These are phyloP conservation scores for Prototheca cutis DNA, from an alignment of 163 green algal genomes.

Conservation along the genomic window DNA sequence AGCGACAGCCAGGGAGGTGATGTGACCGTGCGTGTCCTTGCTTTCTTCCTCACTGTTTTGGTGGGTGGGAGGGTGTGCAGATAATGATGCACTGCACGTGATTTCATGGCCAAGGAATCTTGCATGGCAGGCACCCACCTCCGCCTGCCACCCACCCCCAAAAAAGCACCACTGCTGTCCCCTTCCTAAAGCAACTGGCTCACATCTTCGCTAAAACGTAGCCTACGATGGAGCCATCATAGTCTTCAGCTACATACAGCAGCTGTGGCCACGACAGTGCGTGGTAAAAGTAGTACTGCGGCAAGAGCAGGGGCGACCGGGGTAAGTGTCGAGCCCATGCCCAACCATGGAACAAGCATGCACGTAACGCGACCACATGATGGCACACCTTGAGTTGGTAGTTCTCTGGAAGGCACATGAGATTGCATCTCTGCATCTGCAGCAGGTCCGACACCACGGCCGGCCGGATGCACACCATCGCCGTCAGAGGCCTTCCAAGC, in stretches of 20 bases:
- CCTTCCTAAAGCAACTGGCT: slow-evolving; percentile 8
- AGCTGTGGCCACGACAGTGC: slow-evolving; percentile 97
- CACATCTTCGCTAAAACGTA: slow-evolving; percentile 97
- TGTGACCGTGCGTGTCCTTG: slow-evolving; percentile 80
- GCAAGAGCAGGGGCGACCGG: not conserved
- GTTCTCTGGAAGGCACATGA: slow-evolving; percentile 96
- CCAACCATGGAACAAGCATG: not conserved
- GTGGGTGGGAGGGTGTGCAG: not conserved
- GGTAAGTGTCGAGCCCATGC: not conserved
- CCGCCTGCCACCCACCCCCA: too few species aligned
- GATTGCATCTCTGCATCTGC: slow-evolving; percentile 94
- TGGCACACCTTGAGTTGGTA: slow-evolving; percentile 90
- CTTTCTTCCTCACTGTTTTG: slow-evolving; percentile 83
- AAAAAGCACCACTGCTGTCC: not conserved
- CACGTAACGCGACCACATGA: not conserved
- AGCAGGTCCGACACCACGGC: slow-evolving; percentile 86
- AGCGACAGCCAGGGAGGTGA: slow-evolving; percentile 88
- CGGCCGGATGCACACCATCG: slow-evolving; percentile 88
- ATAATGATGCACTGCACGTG: too few species aligned
- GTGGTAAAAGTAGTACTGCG: slow-evolving; percentile 99
- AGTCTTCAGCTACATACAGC: slow-evolving; percentile 93
- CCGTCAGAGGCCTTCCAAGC: too few species aligned
- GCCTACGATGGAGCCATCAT: slow-evolving; percentile 89
- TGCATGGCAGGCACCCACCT: not conserved
- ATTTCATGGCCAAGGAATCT: not conserved